phyloP scores from a whole-genome alignment of 306 rosid species.

The Senna tora region DNA sequence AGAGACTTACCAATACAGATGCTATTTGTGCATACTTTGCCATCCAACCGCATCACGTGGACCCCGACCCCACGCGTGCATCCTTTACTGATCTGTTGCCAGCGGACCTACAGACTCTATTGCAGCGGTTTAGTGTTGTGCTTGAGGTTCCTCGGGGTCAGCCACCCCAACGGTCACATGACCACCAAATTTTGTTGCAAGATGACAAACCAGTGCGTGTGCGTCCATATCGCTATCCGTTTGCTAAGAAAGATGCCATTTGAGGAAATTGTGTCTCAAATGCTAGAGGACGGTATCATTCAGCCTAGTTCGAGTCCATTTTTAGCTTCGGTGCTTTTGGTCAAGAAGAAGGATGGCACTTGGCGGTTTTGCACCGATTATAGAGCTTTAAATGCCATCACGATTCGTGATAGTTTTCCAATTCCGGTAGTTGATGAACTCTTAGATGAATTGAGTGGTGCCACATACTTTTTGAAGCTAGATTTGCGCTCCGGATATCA shows the following conservation, averaged over 20 bases:
- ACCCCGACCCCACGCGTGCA: too few species aligned
- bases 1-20: too few species aligned
- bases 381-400: background rate
- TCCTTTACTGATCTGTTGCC: too few species aligned
- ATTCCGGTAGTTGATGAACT: background rate
- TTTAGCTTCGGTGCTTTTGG: background rate
- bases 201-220: background rate
- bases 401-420: background rate
- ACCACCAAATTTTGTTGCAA: too few species aligned
- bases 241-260: background rate
- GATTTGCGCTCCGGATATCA: background rate
- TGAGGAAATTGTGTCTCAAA: background rate
- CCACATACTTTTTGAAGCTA: background rate
- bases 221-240: background rate
- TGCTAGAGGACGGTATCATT: background rate
- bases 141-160: background rate
- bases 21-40: too few species aligned
- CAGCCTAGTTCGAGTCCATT: background rate
- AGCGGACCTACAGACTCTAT: too few species aligned
- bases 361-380: background rate
- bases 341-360: background rate
- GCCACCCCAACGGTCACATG: too few species aligned
- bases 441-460: background rate
- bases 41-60: too few species aligned
- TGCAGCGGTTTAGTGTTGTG: background rate